Evolutionary conservation across 2,329 filamentous ascomycete genomes (phyloP).

Genomic region (Hypoxylon rubiginosum): DNA sequence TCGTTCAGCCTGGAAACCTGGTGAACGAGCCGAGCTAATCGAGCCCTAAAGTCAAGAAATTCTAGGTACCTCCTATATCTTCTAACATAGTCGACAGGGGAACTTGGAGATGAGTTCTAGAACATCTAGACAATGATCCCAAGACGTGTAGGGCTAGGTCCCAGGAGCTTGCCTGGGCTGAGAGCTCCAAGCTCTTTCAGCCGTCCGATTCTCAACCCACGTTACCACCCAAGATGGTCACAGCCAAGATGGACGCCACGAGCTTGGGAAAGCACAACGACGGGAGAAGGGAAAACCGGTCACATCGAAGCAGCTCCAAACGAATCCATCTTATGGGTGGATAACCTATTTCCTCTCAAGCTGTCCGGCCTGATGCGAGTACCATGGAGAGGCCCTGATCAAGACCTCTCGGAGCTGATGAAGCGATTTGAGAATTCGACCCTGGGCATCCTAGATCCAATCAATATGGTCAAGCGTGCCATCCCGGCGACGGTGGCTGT

Average conservation of each 20-base stretch:
- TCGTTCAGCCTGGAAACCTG: constrained; percentile 19
- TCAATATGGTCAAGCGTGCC: constrained; percentile 69
- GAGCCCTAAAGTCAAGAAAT: constrained; percentile 31
- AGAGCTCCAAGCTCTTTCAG: constrained; percentile 43
- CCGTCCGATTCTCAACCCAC: constrained; percentile 37
- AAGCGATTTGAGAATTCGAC: constrained; percentile 65
- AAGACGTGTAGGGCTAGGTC: constrained; percentile 52
- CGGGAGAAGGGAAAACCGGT: constrained; percentile 77
- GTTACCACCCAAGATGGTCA: constrained; percentile 40
- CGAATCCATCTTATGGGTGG: constrained; percentile 90
- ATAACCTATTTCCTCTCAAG: constrained; percentile 89
- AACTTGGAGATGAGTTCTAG: constrained; percentile 42
- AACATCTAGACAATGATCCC: constrained; percentile 51
- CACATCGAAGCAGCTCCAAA: constrained; percentile 83
- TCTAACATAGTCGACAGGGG: constrained; percentile 6
- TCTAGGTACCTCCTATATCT: constrained; percentile 12
- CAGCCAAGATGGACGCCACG: constrained; percentile 29
- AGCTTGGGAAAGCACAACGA: constrained; percentile 58
- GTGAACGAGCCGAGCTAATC: constrained; percentile 19
- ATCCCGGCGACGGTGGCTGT: constrained; percentile 74
- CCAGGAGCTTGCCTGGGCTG: constrained; percentile 52
- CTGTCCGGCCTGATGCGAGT: constrained; percentile 65
- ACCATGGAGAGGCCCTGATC: constrained; percentile 62
- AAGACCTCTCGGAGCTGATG: constrained; percentile 64
- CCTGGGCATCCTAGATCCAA: constrained; percentile 65